Base-by-base conservation (phyloP, 2,329 filamentous ascomycete species). In the Alternaria dauci region DNA sequence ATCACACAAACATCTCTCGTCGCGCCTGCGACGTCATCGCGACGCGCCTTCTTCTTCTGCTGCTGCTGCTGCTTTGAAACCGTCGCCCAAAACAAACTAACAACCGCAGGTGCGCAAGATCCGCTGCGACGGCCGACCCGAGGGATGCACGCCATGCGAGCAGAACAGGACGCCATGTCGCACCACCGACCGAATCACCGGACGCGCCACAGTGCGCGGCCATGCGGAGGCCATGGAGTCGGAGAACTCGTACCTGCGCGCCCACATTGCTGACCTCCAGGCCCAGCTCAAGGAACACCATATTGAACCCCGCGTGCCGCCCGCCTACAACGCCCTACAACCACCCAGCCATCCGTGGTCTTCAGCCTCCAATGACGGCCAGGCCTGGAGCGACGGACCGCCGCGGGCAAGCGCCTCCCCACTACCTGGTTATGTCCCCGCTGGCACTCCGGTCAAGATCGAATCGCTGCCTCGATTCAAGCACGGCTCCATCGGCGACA, bases 181-280 rank as follows among this genome's bases (percentile, higher is more conserved):
- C 79, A 93, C 93, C 55, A 96, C 93, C 59, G 93, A 96, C 78
- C 89, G 93, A 70, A 92, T 95, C 73, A 94, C 91, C 4, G 91
- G 92, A 59, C 89, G 91, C 64, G 92, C 92, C 52, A 90, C 91
- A 61, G 87, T 89, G 58, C 85, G 93, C 70, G 93, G 93, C 54
- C 93, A 94, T 72, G 84, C 91, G 66, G 89, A 94, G 74, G 86
- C 89, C 68, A 83, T 95, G 57, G 92, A 96, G 78, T 85, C 86
- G 61, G 88, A 93, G 72, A 89, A 90, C 77, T 82, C 80, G n/a
- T 85, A 85, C 68, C 86, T 94, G 81, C 83, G 89, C 65, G 81
- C 83, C 57, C 88, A 89, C 67, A 86, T 94, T 39, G 84, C 85
- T 34, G 87, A 91, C 64, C 84, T 94, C 63, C 88, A 94, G 75